These are phyloP conservation scores for Gossypium stocksii DNA, from an alignment of 345 rosid genomes.

Conservation along the genomic window DNA sequence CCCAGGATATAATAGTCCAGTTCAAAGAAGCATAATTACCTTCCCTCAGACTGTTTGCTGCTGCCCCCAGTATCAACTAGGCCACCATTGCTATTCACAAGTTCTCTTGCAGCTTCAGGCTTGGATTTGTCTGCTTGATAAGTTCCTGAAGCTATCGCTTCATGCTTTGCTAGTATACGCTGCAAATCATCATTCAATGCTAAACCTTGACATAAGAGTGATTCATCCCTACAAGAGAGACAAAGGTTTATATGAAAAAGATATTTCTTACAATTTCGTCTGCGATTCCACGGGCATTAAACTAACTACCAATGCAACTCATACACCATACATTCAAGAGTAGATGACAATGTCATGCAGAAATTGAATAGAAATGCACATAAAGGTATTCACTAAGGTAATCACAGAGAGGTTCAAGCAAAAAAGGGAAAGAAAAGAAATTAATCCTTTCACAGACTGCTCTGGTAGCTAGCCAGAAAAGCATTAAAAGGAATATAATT, in stretches of 20 bases:
- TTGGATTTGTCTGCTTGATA: conserved; percentile 44
- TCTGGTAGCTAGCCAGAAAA: background rate
- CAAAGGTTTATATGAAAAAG: background rate
- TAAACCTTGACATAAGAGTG: conserved; percentile 84
- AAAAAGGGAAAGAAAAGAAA: background rate
- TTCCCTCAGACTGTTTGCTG: conserved; percentile 44
- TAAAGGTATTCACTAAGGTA: background rate
- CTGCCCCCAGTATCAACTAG: conserved; percentile 69
- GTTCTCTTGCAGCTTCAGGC: conserved; percentile 49
- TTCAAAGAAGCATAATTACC: conserved; percentile 33
- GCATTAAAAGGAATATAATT: background rate
- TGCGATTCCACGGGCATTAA: background rate
- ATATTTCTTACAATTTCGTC: background rate
- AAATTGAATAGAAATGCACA: background rate
- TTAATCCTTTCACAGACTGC: background rate
- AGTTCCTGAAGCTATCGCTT: conserved; percentile 74
- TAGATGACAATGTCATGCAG: background rate
- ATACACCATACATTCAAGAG: background rate
- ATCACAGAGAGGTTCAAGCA: background rate
- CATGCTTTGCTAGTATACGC: conserved; percentile 83
- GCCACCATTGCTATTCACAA: conserved; percentile 53
- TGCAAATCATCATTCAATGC: conserved; percentile 96
- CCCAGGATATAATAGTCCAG: conserved; percentile 6
- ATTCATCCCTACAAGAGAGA: conserved; percentile 70
- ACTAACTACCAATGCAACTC: conserved; percentile 1